phyloP scores from a whole-genome alignment of 2,329 filamentous ascomycete genomes.

The Emericellopsis cladophorae region DNA sequence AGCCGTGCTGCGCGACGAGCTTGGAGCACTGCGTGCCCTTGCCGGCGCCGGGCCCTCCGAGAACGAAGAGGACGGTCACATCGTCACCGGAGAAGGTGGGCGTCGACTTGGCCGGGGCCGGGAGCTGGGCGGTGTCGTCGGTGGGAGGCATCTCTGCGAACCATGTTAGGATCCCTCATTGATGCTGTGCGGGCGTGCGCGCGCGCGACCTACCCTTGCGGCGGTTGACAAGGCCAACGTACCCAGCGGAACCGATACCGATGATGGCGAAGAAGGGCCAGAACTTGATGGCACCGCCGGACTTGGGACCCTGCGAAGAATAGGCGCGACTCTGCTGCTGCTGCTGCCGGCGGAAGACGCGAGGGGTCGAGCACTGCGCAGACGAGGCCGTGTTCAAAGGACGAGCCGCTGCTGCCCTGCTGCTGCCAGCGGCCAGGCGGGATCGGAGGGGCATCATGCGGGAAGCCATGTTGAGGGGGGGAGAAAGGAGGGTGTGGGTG shows the following conservation, averaged over 20 bases:
- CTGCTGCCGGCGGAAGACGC: not conserved
- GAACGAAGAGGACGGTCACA: slow-evolving; percentile 91
- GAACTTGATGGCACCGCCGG: slow-evolving; percentile 34
- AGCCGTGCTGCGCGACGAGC: slow-evolving; percentile 77
- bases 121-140: not conserved
- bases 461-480: slow-evolving; percentile 14
- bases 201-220: slow-evolving; percentile 28
- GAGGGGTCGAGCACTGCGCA: slow-evolving; percentile 4
- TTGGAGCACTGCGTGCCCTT: slow-evolving; percentile 94
- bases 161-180: not conserved
- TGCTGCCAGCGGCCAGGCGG: slow-evolving; percentile 5
- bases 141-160: slow-evolving; percentile 1
- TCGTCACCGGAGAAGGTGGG: slow-evolving; percentile 64
- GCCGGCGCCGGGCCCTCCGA: slow-evolving; percentile 88
- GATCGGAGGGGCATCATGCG: slow-evolving; percentile 13
- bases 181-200: not conserved
- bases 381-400: slow-evolving; percentile 2
- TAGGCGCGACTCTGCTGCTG: slow-evolving; percentile 21
- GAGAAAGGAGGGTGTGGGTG: not conserved
- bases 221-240: slow-evolving; percentile 34
- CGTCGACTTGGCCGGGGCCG: slow-evolving; percentile 6
- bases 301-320: slow-evolving; percentile 25
- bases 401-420: slow-evolving; percentile 4
- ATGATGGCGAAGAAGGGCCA: slow-evolving; percentile 44
- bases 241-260: slow-evolving; percentile 32